These are phyloP conservation scores for Rhynchospora breviuscula DNA, from an alignment of 176 grass and related monocot species.

Conservation along the genomic window DNA sequence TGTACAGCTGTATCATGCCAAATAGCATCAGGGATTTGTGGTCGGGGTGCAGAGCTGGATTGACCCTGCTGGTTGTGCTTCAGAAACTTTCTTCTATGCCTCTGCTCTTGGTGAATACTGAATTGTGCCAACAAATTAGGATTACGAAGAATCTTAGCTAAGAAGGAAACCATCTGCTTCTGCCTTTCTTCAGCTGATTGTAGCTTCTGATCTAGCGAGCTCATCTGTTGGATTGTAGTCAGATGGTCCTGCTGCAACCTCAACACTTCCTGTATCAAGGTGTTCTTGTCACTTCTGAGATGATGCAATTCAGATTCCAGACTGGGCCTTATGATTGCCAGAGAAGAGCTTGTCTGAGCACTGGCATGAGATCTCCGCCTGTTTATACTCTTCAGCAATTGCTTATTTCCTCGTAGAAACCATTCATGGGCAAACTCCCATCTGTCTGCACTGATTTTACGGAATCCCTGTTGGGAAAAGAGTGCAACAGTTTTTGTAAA, in stretches of 20 bases:
- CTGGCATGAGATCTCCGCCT: slow-evolving; percentile 59
- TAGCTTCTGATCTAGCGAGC: slow-evolving; percentile 55
- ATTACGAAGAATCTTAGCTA: slow-evolving; percentile 65
- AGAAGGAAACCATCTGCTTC: slow-evolving; percentile 89
- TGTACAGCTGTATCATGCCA: background rate
- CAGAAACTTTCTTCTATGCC: slow-evolving; percentile 57
- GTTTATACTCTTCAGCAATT: slow-evolving; percentile 68
- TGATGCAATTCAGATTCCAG: slow-evolving; percentile 52
- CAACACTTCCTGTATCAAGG: slow-evolving; percentile 52
- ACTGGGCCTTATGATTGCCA: slow-evolving; percentile 25
- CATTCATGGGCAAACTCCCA: slow-evolving; percentile 94
- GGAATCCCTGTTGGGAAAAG: slow-evolving; percentile 60
- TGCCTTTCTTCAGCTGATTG: slow-evolving; percentile 63
- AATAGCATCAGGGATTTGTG: background rate
- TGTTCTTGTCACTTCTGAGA: slow-evolving; percentile 51
- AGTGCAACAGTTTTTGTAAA: background rate
- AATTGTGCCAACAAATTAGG: slow-evolving; percentile 52
- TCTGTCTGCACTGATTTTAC: slow-evolving; percentile 76
- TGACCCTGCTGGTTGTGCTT: slow-evolving; percentile 44
- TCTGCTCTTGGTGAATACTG: slow-evolving; percentile 44
- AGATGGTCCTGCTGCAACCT: slow-evolving; percentile 61
- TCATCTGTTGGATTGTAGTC: slow-evolving; percentile 59
- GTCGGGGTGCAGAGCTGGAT: slow-evolving; percentile 25
- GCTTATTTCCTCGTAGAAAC: slow-evolving; percentile 62
- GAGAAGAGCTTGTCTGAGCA: slow-evolving; percentile 36